These are phyloP conservation scores for Lachnellula arida DNA, from an alignment of 2,329 filamentous ascomycete species.

Conservation along the genomic window DNA sequence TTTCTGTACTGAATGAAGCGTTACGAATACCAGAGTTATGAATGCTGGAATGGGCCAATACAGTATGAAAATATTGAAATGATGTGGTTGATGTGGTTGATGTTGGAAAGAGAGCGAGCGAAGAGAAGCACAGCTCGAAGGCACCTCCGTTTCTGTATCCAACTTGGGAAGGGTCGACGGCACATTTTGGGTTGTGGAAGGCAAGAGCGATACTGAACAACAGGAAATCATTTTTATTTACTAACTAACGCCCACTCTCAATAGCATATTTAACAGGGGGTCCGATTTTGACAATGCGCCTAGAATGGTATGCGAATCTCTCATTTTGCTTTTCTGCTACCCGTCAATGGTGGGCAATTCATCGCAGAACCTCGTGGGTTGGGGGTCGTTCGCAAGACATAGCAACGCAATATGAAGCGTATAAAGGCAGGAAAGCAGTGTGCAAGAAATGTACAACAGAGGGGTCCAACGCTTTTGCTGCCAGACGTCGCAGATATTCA, in stretches of 20 bases:
- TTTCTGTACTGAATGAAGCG: not conserved
- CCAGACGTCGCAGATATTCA: conserved; percentile 13
- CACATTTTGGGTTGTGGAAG: not conserved
- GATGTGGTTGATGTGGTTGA: conserved; percentile 1
- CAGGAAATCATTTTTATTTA: conserved; percentile 13
- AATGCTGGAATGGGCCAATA: not conserved
- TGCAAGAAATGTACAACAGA: conserved; percentile 28
- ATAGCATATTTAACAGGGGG: conserved; percentile 10
- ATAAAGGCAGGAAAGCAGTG: conserved; percentile 16
- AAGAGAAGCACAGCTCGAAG: not conserved
- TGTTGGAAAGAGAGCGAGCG: not conserved
- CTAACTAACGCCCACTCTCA: conserved; percentile 12
- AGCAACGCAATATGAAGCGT: conserved; percentile 8
- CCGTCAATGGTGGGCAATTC: conserved; percentile 23
- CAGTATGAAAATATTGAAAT: not conserved
- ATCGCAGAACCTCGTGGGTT: conserved; percentile 29
- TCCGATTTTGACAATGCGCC: conserved; percentile 28
- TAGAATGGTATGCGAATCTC: conserved; percentile 30
- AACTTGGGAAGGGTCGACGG: not conserved
- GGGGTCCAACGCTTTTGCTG: conserved; percentile 15
- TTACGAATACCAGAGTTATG: conserved; percentile 2
- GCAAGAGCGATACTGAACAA: not conserved
- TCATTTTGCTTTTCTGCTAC: conserved; percentile 28
- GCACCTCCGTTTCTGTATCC: not conserved
- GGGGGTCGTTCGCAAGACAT: conserved; percentile 29